These are phyloP conservation scores for Pseudovirgaria hyperparasitica DNA, from an alignment of 2,329 filamentous ascomycete species.

Conservation along the genomic window DNA sequence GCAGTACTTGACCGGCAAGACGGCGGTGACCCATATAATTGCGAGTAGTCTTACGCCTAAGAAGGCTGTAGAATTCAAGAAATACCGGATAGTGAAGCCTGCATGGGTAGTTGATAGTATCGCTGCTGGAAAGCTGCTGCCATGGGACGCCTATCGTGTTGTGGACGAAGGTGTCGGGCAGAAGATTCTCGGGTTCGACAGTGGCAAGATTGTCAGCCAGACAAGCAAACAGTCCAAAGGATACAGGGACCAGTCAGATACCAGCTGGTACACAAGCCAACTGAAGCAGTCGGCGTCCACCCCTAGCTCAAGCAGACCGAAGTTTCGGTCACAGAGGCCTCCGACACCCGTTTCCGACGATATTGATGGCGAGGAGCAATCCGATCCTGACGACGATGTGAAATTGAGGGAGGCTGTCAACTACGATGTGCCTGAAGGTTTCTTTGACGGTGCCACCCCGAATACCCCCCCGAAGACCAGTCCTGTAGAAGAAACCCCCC, in stretches of 20 bases:
- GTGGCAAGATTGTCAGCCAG: slow-evolving; percentile 55
- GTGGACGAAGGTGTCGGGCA: slow-evolving; percentile 76
- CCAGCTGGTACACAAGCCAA: slow-evolving; percentile 72
- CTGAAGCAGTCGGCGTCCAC: slow-evolving; percentile 33
- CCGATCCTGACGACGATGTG: slow-evolving; percentile 20
- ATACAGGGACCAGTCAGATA: slow-evolving; percentile 71
- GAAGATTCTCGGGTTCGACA: slow-evolving; percentile 54
- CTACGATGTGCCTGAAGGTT: slow-evolving; percentile 10
- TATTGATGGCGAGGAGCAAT: slow-evolving; percentile 19
- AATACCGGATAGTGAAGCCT: slow-evolving; percentile 86
- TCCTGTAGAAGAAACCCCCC: no score
- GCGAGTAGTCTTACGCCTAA: slow-evolving; percentile 83
- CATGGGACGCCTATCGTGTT: slow-evolving; percentile 77
- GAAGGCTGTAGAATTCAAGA: slow-evolving; percentile 76
- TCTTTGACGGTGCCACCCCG: slow-evolving; percentile 5
- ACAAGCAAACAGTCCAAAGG: slow-evolving; percentile 45
- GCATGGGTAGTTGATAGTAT: slow-evolving; percentile 91
- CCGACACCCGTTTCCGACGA: slow-evolving; percentile 14
- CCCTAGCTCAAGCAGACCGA: slow-evolving; percentile 9
- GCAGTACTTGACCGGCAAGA: slow-evolving; percentile 92
- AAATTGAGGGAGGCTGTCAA: slow-evolving; percentile 29
- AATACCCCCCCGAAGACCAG: slow-evolving; percentile 19
- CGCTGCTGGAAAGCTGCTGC: slow-evolving; percentile 62
- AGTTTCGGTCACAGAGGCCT: slow-evolving; percentile 13
- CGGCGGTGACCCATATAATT: slow-evolving; percentile 89